Conservation (phyloP, 306 rosid genomes). For the Echinosophora koreensis region DNA sequence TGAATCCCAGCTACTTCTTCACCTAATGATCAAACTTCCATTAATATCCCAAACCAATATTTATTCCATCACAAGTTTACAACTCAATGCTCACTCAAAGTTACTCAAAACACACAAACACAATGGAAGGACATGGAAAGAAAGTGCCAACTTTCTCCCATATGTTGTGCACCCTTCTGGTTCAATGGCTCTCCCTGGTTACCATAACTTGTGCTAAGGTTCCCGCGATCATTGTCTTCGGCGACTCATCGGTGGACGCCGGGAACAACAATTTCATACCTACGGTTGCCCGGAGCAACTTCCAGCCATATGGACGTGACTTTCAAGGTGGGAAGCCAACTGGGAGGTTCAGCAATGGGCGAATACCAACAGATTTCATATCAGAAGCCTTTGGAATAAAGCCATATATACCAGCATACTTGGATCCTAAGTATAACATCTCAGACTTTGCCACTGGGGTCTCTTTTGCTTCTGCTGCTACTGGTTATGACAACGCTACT, state of each 20-base stretch:
- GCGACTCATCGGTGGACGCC: conserved; percentile 84
- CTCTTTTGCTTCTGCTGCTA: conserved; percentile 84
- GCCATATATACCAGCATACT: conserved; percentile 68
- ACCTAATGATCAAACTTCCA: conserved; percentile 41
- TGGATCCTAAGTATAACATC: conserved; percentile 70
- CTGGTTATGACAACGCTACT: conserved; percentile 84
- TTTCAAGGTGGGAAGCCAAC: conserved; percentile 68
- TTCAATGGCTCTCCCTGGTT: conserved; percentile 24
- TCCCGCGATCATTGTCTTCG: conserved; percentile 76
- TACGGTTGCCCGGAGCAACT: conserved; percentile 77
- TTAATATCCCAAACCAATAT: conserved; percentile 43
- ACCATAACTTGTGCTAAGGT: conserved; percentile 47
- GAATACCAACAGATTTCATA: conserved; percentile 73
- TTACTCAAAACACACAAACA: neutral
- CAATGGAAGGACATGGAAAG: neutral
- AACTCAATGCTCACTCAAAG: conserved; percentile 10
- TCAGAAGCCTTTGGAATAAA: conserved; percentile 69
- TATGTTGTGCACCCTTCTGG: conserved; percentile 31
- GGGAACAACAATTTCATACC: conserved; percentile 83
- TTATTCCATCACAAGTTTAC: conserved; percentile 36
- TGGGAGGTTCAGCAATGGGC: conserved; percentile 82
- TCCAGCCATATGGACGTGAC: conserved; percentile 81
- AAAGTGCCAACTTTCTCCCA: conserved; percentile 4
- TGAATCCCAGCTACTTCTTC: conserved; percentile 53
- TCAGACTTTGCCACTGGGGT: conserved; percentile 77